These are phyloP conservation scores for Paramecium sonneborni DNA, from an alignment of 73 alveolate species.

Conservation along the genomic window DNA sequence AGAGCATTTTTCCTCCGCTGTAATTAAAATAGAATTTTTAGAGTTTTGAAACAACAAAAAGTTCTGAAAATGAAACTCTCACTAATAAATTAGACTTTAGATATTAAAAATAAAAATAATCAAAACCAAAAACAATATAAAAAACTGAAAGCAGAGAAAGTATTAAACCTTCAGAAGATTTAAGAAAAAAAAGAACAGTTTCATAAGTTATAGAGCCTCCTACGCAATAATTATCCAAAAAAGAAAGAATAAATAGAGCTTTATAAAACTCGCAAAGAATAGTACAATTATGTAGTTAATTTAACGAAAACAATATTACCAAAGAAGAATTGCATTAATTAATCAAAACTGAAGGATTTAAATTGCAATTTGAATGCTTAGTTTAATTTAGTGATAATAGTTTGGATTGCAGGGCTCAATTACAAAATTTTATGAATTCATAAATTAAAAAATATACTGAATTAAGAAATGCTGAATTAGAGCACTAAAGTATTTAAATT, in stretches of 20 bases:
- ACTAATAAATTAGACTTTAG: background rate
- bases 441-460: background rate
- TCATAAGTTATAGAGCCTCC: background rate
- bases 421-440: background rate
- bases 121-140: background rate
- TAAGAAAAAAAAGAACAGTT: background rate
- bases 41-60: background rate
- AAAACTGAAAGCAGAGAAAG: background rate
- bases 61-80: background rate
- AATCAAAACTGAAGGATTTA: background rate
- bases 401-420: background rate
- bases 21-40: background rate
- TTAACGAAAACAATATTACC: background rate
- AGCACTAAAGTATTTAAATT: background rate
- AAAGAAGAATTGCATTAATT: background rate
- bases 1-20: background rate
- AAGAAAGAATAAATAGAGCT: background rate
- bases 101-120: background rate
- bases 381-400: background rate
- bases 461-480: background rate
- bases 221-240: background rate
- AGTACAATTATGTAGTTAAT: background rate
- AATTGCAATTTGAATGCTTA: background rate
- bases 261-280: background rate
- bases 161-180: background rate